A percentile compares a stretch with the other conserved stretches of the same genome.
Evolutionary conservation across 495 filamentous ascomycete genomes (phyloP).

Genomic region (Oleoguttula mirabilis): DNA sequence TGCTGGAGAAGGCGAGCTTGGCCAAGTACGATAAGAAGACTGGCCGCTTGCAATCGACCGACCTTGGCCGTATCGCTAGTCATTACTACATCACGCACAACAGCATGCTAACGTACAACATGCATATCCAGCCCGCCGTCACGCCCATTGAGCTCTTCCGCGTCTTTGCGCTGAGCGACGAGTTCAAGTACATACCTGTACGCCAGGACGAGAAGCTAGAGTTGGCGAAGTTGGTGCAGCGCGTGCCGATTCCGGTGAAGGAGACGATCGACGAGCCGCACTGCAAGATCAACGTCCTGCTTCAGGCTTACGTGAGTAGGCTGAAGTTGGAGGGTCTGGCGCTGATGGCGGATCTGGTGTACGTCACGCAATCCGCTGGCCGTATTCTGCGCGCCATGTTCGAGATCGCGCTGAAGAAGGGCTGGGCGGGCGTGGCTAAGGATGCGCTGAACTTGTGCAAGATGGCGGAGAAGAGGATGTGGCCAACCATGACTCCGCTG

Average conservation of each 20-base stretch:
- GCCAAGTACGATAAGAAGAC: conserved; percentile 93
- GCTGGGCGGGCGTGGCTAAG: conserved; percentile 89
- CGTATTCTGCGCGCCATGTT: conserved; percentile 93
- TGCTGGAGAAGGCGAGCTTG: conserved; percentile 76
- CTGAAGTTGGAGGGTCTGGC: conserved; percentile 89
- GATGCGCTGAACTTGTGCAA: conserved; percentile 91
- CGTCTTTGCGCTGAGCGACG: conserved; percentile 91
- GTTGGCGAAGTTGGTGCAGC: conserved; percentile 75
- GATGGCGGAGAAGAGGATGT: conserved; percentile 99
- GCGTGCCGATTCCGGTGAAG: conserved; percentile 92
- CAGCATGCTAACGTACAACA: conserved; percentile 94
- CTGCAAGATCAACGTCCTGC: conserved; percentile 96
- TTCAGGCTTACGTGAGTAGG: conserved; percentile 93
- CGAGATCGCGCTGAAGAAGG: conserved; percentile 90
- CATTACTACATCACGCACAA: conserved; percentile 97
- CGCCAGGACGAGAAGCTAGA: conserved; percentile 96
- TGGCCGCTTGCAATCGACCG: conserved; percentile 78
- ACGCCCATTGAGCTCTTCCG: conserved; percentile 90
- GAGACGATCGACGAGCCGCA: conserved; percentile 95
- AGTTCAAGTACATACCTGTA: conserved; percentile 98
- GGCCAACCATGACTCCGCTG: conserved; percentile 94
- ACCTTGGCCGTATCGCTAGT: conserved; percentile 87
- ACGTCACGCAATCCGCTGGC: conserved; percentile 94
- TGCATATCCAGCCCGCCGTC: conserved; percentile 84
- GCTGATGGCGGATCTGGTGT: conserved; percentile 96